Base-by-base conservation (phyloP, 2,329 filamentous ascomycete genomes). In the Aspergillus piperis region DNA sequence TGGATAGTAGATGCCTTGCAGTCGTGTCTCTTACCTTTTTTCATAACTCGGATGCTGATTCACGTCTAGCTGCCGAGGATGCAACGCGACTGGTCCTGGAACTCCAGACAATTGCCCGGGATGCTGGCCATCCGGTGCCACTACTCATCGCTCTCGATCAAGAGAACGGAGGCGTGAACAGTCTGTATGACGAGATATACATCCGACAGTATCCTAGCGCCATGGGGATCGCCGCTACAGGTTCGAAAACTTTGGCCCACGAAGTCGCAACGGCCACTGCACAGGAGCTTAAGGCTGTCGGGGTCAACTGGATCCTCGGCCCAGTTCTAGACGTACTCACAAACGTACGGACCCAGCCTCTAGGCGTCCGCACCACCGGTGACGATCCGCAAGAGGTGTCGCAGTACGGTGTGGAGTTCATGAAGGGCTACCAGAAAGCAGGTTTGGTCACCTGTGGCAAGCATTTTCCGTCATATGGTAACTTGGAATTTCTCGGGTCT, bases 161-260 rank as follows among this genome's bases (percentile, higher is more conserved):
- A 74, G 95, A 99, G 76, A 98, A 99, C 86, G 95, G 95, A 65
- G 93, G 94, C 3, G 94, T 97, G 75, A 98, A 97, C 80, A 96
- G 92, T 77, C 84, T 98, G 2, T 97, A 96, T 71, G 94, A 98
- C 74, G 92, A 96, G 68, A 91, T 95, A 71, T 95, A 93, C 73
- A 94, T 98, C 67, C 92, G 92, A 66, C 95, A 98, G 74, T 99
- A 96, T 68, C 95, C 95, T 8, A 96, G 93, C 71, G 91, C 94
- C 64, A 98, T 99, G 94, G 94, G 93, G 11, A 84, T 97, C 62
- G 92, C 94, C n/a, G 95, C 95, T 21, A 92, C 93, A 4, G 92
- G 93, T 23, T 93, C 89, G 10, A 88, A 88, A 38, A 87, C 95
- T 10, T 81, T 98, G 57, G 91, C 94, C 5, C 96, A 94, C 72